A percentile compares a stretch with the other conserved stretches of the same genome.
phyloP scores from a whole-genome alignment of 192 early-diverging fungal genomes.

The Linnemannia zychae region DNA sequence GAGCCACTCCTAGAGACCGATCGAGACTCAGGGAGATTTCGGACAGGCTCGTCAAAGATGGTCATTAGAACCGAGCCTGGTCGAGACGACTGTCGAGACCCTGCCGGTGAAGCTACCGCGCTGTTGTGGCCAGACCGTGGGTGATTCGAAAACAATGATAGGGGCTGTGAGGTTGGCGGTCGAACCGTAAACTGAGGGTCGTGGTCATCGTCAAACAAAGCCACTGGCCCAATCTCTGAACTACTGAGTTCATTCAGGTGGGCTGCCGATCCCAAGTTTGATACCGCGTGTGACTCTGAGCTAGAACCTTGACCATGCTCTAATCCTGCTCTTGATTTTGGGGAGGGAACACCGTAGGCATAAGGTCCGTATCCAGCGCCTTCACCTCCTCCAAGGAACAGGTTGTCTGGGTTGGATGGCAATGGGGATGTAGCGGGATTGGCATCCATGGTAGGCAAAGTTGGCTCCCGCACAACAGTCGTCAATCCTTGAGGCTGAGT shows the following conservation, averaged over 20 bases:
- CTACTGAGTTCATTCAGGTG: not conserved
- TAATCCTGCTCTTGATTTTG: not conserved
- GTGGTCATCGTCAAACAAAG: conserved; percentile 17
- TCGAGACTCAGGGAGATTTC: conserved; percentile 10
- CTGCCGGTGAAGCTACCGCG: not conserved
- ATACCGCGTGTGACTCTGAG: not conserved
- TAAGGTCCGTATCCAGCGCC: conserved; percentile 22
- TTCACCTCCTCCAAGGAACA: conserved; percentile 25
- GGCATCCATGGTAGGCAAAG: not conserved
- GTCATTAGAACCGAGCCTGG: conserved; percentile 31
- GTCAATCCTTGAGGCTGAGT: not conserved
- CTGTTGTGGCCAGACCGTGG: conserved; percentile 30
- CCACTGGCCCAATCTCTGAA: not conserved
- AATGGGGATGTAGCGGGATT: not conserved
- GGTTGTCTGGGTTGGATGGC: not conserved
- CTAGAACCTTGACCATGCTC: not conserved
- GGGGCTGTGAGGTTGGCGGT: not conserved
- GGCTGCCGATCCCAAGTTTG: not conserved
- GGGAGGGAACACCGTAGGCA: conserved; percentile 19
- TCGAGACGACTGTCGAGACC: conserved; percentile 18
- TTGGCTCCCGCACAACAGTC: conserved; percentile 11
- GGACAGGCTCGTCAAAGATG: conserved; percentile 46
- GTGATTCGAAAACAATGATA: conserved; percentile 44
- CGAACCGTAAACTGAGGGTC: conserved; percentile 6
- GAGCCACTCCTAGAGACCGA: conserved; percentile 16